These are phyloP conservation scores for Suhomyces bokatorum DNA, from an alignment of 1,139 yeast species.

Conservation along the genomic window DNA sequence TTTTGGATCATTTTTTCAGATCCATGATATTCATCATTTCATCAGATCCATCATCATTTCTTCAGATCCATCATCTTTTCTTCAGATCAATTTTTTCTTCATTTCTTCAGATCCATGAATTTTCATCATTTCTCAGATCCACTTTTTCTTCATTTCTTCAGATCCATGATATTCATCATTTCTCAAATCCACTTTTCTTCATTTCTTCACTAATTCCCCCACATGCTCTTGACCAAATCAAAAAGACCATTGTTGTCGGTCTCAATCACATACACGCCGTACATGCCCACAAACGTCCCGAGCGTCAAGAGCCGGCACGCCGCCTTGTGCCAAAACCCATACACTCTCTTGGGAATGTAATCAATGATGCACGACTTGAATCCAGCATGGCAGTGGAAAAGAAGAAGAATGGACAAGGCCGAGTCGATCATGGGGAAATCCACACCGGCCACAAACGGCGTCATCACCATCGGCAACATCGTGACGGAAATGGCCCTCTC, in stretches of 20 bases:
- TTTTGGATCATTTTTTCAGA: no score
- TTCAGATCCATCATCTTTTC: no score
- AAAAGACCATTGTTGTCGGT: constrained; percentile 63
- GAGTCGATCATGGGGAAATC: constrained; percentile 73
- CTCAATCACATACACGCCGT: constrained; percentile 82
- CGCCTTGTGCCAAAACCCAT: constrained; percentile 65
- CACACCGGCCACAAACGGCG: constrained; percentile 72
- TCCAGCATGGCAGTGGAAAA: constrained; percentile 80
- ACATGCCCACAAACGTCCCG: constrained; percentile 72
- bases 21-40: no score
- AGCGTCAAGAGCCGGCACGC: constrained; percentile 65
- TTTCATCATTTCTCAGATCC: no score
- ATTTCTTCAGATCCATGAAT: no score
- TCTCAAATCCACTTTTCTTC: no score
- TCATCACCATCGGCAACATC: constrained; percentile 69
- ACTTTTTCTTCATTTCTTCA: no score
- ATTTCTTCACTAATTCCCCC: constrained; percentile 33
- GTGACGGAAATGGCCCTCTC: constrained; percentile 69
- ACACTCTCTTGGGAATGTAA: constrained; percentile 83
- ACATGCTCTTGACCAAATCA: constrained; percentile 44
- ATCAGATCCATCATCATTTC: no score
- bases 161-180: no score
- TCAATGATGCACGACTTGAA: constrained; percentile 85
- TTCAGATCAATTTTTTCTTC: no score
- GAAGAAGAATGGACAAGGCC: constrained; percentile 56